Percentiles rank a stretch among this genome's conserved stretches.
Evolutionary conservation across 441 rosid species (phyloP).

Genomic region (Dalechampia spathulata): DNA sequence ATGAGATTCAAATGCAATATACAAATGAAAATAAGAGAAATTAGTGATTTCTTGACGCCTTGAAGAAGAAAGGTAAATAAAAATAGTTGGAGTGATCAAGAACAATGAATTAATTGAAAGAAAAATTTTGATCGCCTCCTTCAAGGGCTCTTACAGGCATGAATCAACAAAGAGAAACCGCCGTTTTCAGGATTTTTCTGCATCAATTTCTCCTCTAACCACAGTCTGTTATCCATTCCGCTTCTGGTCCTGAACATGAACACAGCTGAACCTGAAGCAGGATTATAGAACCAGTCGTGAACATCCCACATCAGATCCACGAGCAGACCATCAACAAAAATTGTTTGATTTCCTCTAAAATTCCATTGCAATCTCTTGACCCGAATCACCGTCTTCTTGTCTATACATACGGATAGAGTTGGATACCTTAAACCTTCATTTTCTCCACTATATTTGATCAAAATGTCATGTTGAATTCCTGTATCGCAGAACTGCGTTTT

Average conservation of each 20-base stretch:
- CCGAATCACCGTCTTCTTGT: slow-evolving; percentile 60
- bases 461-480: slow-evolving; percentile 51
- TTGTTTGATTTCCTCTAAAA: slow-evolving; percentile 79
- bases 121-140: no score
- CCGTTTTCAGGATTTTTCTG: slow-evolving; percentile 52
- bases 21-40: no score
- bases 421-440: slow-evolving; percentile 52
- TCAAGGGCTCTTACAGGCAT: slow-evolving; percentile 56
- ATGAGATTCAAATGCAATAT: no score
- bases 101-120: no score
- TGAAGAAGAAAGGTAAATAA: no score
- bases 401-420: slow-evolving; percentile 55
- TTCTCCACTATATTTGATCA: slow-evolving; percentile 60
- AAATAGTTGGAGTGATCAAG: no score
- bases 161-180: slow-evolving; percentile 79
- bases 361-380: slow-evolving; percentile 87
- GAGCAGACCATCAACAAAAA: slow-evolving; percentile 65
- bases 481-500: slow-evolving; percentile 56
- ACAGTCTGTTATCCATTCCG: slow-evolving; percentile 62
- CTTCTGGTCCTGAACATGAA: slow-evolving; percentile 89
- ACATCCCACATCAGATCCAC: slow-evolving; percentile 95
- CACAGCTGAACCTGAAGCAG: slow-evolving; percentile 54
- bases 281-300: slow-evolving; percentile 77
- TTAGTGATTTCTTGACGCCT: no score
- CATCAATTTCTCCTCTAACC: slow-evolving; percentile 65